Evolutionary conservation across 2,329 filamentous ascomycete species (phyloP), one percentile per base, ranked within the genome.

Genomic region (Pseudopithomyces chartarum): DNA sequence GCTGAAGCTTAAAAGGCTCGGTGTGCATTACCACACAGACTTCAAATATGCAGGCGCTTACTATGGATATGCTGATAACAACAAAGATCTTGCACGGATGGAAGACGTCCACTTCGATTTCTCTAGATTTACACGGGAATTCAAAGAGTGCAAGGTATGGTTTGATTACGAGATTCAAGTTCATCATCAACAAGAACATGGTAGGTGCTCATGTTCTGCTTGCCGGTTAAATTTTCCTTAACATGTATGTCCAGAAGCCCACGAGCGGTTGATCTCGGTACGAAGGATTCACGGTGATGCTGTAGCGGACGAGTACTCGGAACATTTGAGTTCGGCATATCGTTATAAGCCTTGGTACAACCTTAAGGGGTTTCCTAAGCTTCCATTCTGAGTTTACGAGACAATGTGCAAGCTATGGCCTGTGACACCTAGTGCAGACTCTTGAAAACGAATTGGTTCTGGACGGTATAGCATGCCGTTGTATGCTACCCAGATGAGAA

Each of bases 41-140:
- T 50, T 50, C 22, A 20, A 13, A 3, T 50, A 40, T 19, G 1
- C 47, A 29, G 22, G 8, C 5, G 47, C 15, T 15, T 23, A 19
- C 8, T 6, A 12, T n/a, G 47, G 47, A 2, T 40, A 38, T 29
- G 47, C 47, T 2, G 29, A 29, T 22, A 50, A 20, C 2, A 26
- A 12, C 20, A 40, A 40, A 40, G 47, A 50, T 22, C 22, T 50
- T 2, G 47, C 47, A 15, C 47, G 36, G n/a, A 40, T 50, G 47
- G 47, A 50, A 17, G 36, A 50, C 22, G 34, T 50, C 12, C 36
- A 50, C 36, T 50, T 50, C 15, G 36, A 50, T 23, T 50, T 50
- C 23, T 32, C 5, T 22, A 42, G 17, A 6, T 50, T 40, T 23
- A 40, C 32, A 19, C 47, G 23, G 13, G 36, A 26, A 4, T 50